Evolutionary conservation across 2,329 filamentous ascomycete genomes (phyloP), one percentile per base, ranked within the genome.

Genomic region (Pseudocercospora pini-densiflorae): DNA sequence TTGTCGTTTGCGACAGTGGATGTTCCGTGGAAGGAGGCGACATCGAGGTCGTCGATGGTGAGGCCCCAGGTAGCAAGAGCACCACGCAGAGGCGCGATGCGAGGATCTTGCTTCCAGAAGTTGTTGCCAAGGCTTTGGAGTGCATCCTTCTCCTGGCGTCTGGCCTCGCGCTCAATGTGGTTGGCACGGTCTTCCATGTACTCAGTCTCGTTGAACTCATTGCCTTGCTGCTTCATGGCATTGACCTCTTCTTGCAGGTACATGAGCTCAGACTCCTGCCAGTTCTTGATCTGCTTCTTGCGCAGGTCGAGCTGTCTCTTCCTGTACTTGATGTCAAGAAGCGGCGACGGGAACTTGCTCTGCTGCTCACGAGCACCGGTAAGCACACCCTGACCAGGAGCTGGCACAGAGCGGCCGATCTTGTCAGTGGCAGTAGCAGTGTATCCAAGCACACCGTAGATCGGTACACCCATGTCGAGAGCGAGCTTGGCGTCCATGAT

Each of bases 1-100:
- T 98, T 98, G 85, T 99, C 95, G 81, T 99, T 99, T 73, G 95
- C 95, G 78, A 97, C 93, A 71, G 95, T 99, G 0, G 95, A 98
- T 47, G 95, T 99, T 76, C 95, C 95, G 84, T 99, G 95, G 92
- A 98, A 98, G 14, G 95, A 98, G 16, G 95, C 94, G 70, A 99
- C 93, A 73, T 87, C 91, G 40, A 99, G 89, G 76, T 99, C 95
- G 77, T 99, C 95, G 71, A 99, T 92, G 12, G 95, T 98, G 63
- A 99, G 90, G 78, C 94, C 95, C 95, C 95, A 99, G 10, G 94
- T 98, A 59, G 95, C 96, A 70, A 99, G 88, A 65, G 95, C 93
- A 81, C 95, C 95, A 79, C 95, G 94, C 51, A 99, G 89, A 77
- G 96, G 95, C 77, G 95, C 94, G 77, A 99, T 99, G 76, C 89